These are phyloP conservation scores for Metarhizium humberi DNA, from an alignment of 2,329 filamentous ascomycete genomes.

Conservation along the genomic window DNA sequence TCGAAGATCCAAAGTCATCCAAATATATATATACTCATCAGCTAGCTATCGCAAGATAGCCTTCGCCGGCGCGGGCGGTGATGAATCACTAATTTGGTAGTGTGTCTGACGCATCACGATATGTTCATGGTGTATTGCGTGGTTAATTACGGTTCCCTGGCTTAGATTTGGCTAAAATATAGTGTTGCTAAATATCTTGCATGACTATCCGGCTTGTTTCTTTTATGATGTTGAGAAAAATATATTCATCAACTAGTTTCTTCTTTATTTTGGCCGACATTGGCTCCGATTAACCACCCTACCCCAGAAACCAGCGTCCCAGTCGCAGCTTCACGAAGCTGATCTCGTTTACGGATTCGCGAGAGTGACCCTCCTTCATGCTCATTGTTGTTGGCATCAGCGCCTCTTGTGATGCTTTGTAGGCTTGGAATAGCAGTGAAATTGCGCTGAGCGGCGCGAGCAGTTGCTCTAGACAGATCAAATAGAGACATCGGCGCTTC, in stretches of 20 bases:
- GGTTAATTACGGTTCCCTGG: no score
- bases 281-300: slow-evolving; percentile 58
- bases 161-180: no score
- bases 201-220: no score
- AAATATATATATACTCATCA: neutral
- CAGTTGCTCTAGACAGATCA: slow-evolving; percentile 53
- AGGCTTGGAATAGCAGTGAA: slow-evolving; percentile 46
- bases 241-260: neutral
- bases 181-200: no score
- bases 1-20: no score
- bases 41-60: neutral
- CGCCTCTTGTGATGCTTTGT: slow-evolving; percentile 21
- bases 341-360: slow-evolving; percentile 60
- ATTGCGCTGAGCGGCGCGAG: slow-evolving; percentile 48
- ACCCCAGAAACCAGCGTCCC: slow-evolving; percentile 59
- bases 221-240: no score
- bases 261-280: slow-evolving; percentile 14
- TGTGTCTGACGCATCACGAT: no score
- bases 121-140: no score
- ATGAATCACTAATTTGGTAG: no score
- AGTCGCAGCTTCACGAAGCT: slow-evolving; percentile 55
- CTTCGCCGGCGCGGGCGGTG: no score
- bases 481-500: slow-evolving; percentile 58
- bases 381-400: slow-evolving; percentile 5
- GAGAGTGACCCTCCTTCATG: slow-evolving; percentile 21